Conservation (phyloP, 176 grass and related monocot species). For the Musa beccarii region DNA sequence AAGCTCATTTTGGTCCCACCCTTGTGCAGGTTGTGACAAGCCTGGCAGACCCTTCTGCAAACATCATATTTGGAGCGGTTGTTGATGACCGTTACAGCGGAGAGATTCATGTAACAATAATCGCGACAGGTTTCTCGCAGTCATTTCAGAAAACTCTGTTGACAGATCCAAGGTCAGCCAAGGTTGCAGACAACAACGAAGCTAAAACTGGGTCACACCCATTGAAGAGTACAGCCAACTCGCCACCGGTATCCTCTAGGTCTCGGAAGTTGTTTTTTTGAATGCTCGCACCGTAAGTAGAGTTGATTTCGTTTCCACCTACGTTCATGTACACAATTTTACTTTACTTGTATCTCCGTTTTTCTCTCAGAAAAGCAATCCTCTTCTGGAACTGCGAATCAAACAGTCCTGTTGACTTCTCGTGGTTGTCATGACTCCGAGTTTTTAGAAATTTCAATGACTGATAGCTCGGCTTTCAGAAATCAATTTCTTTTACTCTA, state of each 20-base stretch:
- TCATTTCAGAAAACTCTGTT: conserved; percentile 84
- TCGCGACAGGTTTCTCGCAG: conserved; percentile 87
- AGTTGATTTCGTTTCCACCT: neutral
- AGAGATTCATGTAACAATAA: conserved; percentile 89
- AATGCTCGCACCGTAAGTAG: neutral
- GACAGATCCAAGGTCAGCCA: conserved; percentile 54
- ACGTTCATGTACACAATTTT: neutral
- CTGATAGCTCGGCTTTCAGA: no score
- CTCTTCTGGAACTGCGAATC: neutral
- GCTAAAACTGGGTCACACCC: conserved; percentile 19
- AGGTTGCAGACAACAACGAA: conserved; percentile 46
- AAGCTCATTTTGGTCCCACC: neutral
- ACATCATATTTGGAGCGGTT: conserved; percentile 95
- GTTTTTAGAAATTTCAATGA: no score
- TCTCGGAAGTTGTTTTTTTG: conserved; percentile 68
- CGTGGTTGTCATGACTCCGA: neutral
- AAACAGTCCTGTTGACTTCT: neutral
- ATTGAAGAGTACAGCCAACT: conserved; percentile 17
- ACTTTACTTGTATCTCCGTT: neutral
- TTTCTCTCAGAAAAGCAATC: neutral
- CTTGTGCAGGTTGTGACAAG: conserved; percentile 78
- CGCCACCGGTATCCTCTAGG: conserved; percentile 26
- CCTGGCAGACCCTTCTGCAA: conserved; percentile 85
- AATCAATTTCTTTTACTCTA: no score
- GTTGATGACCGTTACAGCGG: conserved; percentile 84